Evolutionary conservation across 192 early-diverging fungal genomes (phyloP).

Genomic region (Cladochytrium replicatum): DNA sequence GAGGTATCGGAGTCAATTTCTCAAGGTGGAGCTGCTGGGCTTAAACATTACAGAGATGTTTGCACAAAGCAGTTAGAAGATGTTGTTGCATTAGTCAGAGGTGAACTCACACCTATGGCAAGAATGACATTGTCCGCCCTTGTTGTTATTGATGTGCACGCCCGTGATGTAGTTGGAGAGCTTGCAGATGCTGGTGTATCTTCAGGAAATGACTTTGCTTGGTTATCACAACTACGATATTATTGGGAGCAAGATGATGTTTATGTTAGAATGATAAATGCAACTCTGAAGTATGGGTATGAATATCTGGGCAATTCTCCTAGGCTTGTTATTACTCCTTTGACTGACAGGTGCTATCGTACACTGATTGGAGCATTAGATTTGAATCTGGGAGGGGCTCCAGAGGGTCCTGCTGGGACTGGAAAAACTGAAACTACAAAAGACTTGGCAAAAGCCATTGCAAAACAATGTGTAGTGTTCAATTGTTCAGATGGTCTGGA

Average conservation of each 20-base stretch:
- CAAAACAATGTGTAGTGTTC: constrained; percentile 51
- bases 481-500: constrained; percentile 58
- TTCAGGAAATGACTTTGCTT: constrained; percentile 43
- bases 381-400: constrained; percentile 50
- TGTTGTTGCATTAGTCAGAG: constrained; percentile 43
- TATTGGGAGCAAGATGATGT: constrained; percentile 53
- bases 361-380: constrained; percentile 54
- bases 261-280: constrained; percentile 49
- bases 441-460: constrained; percentile 53
- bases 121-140: constrained; percentile 48
- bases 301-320: constrained; percentile 50
- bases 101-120: constrained; percentile 45
- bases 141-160: constrained; percentile 52
- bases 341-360: constrained; percentile 54
- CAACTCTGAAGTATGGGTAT: constrained; percentile 49
- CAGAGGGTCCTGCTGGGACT: constrained; percentile 51
- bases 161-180: constrained; percentile 44
- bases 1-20: constrained; percentile 44
- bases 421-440: constrained; percentile 54
- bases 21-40: constrained; percentile 27
- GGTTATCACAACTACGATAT: constrained; percentile 52
- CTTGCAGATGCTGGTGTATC: constrained; percentile 34
- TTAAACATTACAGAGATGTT: constrained; percentile 31
- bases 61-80: constrained; percentile 45
- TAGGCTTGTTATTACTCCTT: constrained; percentile 46